Conservation (phyloP, 164 flowering plant genomes). For the Liriodendron chinense region DNA sequence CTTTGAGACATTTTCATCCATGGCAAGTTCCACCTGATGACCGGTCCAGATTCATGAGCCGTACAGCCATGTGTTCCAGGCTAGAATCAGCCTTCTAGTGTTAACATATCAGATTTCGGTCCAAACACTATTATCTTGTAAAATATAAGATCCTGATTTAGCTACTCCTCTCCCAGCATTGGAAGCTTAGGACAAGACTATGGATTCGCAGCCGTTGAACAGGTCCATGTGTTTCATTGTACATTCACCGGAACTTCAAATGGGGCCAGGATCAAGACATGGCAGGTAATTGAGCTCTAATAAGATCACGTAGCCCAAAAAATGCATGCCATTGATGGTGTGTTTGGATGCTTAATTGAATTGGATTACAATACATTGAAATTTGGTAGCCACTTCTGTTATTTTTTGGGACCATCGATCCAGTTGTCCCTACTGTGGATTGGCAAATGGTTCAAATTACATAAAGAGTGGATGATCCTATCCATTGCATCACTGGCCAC, state of each 20-base stretch:
- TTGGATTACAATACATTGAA: too few relatives aligned
- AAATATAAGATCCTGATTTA: background rate
- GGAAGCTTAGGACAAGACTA: constrained; percentile 57
- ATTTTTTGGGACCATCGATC: too few relatives aligned
- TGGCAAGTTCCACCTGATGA: background rate
- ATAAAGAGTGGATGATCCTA: too few relatives aligned
- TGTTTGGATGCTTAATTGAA: too few relatives aligned
- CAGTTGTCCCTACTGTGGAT: too few relatives aligned
- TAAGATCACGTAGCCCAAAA: background rate
- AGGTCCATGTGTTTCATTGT: constrained; percentile 33
- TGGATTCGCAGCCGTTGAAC: constrained; percentile 32
- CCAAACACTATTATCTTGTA: background rate
- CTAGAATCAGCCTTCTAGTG: too few relatives aligned
- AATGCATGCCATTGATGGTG: too few relatives aligned
- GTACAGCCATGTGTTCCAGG: background rate
- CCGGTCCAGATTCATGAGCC: background rate
- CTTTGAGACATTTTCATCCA: background rate
- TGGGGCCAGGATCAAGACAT: constrained; percentile 70
- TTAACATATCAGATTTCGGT: background rate
- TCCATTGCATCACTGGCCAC: too few relatives aligned
- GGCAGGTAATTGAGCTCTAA: constrained; percentile 15
- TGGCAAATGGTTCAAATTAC: too few relatives aligned
- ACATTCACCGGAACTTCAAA: constrained; percentile 32
- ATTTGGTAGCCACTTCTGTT: too few relatives aligned
- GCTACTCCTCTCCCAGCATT: constrained; percentile 26